These are phyloP conservation scores for Leccinum pachyderme DNA, from an alignment of 1,284 basidiomycete species.

Conservation along the genomic window DNA sequence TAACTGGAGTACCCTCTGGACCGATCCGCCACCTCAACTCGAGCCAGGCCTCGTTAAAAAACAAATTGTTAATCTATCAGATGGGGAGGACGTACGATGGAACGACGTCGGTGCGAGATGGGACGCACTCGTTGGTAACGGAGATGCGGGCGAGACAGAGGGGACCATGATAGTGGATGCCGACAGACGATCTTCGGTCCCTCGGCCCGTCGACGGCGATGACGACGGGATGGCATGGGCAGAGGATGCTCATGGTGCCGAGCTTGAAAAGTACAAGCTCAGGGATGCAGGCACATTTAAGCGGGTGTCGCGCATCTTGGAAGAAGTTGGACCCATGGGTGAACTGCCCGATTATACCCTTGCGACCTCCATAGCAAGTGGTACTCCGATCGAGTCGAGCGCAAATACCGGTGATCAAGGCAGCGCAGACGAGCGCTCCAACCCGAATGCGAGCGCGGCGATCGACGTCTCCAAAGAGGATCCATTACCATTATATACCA, in stretches of 20 bases:
- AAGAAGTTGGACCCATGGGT: conserved; percentile 36
- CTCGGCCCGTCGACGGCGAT: conserved; percentile 7
- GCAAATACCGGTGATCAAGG: background rate
- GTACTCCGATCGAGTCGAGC: background rate
- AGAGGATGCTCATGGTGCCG: conserved; percentile 41
- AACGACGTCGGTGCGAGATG: conserved; percentile 52
- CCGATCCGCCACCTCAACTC: conserved; percentile 54
- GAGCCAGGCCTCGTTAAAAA: conserved; percentile 55
- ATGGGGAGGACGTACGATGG: conserved; percentile 40
- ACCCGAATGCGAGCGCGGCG: background rate
- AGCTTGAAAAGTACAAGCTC: conserved; percentile 31
- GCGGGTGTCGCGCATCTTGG: conserved; percentile 24
- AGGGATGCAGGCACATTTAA: conserved; percentile 5
- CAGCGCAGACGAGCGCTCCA: background rate
- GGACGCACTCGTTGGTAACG: conserved; percentile 41
- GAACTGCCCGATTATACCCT: conserved; percentile 35
- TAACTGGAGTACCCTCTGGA: conserved; percentile 78
- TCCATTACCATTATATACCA: background rate
- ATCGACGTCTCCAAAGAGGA: conserved; percentile 13
- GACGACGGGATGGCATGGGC: conserved; percentile 48
- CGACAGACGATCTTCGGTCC: conserved; percentile 7
- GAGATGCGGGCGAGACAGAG: conserved; percentile 12
- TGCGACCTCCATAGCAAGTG: conserved; percentile 5
- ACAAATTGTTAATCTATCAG: conserved; percentile 41
- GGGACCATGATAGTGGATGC: conserved; percentile 8